phyloP scores from a whole-genome alignment of 139 green algal genomes.

The Microglena sp. region DNA sequence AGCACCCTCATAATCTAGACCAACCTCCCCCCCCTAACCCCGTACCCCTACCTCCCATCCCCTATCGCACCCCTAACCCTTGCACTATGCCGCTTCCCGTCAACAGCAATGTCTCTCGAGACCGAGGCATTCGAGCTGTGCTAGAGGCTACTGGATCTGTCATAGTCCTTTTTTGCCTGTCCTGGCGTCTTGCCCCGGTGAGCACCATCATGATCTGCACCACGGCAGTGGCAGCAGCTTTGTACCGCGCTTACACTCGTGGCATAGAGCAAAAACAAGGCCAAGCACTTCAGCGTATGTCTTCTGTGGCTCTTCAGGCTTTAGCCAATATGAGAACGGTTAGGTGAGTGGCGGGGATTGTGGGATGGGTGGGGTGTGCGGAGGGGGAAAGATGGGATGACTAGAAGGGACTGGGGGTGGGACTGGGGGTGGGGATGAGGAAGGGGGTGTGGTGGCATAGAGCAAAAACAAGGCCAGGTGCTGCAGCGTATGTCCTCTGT shows the following conservation, averaged over 20 bases:
- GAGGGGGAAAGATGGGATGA: background rate
- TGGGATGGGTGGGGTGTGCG: background rate
- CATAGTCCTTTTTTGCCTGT: slow-evolving; percentile 62
- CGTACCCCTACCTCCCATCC: too few relatives aligned
- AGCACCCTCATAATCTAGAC: too few relatives aligned
- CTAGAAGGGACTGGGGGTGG: background rate
- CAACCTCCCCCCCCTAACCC: too few relatives aligned
- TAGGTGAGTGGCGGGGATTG: slow-evolving; percentile 12
- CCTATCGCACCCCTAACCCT: background rate
- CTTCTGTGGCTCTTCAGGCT: slow-evolving; percentile 44
- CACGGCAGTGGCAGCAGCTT: slow-evolving; percentile 52
- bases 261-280: slow-evolving; percentile 35
- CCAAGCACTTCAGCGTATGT: slow-evolving; percentile 54
- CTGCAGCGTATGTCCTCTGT: slow-evolving; percentile 54
- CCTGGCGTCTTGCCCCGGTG: slow-evolving; percentile 71
- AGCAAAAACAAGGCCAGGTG: slow-evolving; percentile 32
- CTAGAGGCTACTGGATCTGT: slow-evolving; percentile 63
- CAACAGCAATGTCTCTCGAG: slow-evolving; percentile 59
- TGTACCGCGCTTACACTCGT: slow-evolving; percentile 56
- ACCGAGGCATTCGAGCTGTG: slow-evolving; percentile 62
- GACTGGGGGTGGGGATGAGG: background rate
- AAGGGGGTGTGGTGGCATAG: too few relatives aligned
- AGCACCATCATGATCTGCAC: slow-evolving; percentile 65
- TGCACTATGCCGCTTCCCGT: background rate
- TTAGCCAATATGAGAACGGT: slow-evolving; percentile 66